Percentiles rank a stretch among this genome's conserved stretches.
phyloP scores from a whole-genome alignment of 352 stramenopile species.

The Pseudoperonospora humuli region DNA sequence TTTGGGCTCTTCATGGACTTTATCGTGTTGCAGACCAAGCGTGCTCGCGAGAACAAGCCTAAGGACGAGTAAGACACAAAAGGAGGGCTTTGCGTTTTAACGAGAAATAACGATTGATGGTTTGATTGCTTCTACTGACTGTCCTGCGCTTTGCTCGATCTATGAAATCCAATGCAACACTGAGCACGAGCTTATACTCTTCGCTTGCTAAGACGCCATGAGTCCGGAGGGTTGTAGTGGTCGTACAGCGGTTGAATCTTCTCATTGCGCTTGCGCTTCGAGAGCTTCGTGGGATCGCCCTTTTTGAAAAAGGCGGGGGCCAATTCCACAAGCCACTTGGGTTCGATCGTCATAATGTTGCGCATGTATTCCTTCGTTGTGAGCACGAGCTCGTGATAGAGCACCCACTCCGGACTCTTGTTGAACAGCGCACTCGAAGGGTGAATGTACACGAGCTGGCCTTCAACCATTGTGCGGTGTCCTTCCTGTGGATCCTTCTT shows the following conservation, averaged over 20 bases:
- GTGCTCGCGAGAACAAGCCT: constrained; percentile 44
- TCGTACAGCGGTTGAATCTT: constrained; percentile 99
- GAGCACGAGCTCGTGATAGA: constrained; percentile 98
- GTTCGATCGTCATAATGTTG: constrained; percentile 99
- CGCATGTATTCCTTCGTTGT: constrained; percentile 99
- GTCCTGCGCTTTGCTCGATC: too few relatives aligned
- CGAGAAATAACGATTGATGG: too few relatives aligned
- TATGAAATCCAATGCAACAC: too few relatives aligned
- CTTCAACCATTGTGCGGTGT: constrained; percentile 97
- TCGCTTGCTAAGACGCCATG: constrained; percentile 95
- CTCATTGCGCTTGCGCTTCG: constrained; percentile 96
- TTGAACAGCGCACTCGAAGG: constrained; percentile 97
- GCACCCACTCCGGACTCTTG: constrained; percentile 97
- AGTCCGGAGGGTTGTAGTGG: constrained; percentile 95
- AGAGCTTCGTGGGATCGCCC: constrained; percentile 96
- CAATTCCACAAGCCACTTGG: constrained; percentile 98
- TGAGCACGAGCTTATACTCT: constrained; percentile 83
- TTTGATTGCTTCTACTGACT: constrained; percentile 8
- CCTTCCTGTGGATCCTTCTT: constrained; percentile 99
- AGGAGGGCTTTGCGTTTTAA: not conserved
- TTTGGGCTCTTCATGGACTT: constrained; percentile 82
- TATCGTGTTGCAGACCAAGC: constrained; percentile 47
- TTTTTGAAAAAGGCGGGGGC: constrained; percentile 95
- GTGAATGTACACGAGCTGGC: constrained; percentile 98
- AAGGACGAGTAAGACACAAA: constrained; percentile 41